Evolutionary conservation across 2,329 filamentous ascomycete species (phyloP).

Genomic region (Ophiostoma himal-ulmi): DNA sequence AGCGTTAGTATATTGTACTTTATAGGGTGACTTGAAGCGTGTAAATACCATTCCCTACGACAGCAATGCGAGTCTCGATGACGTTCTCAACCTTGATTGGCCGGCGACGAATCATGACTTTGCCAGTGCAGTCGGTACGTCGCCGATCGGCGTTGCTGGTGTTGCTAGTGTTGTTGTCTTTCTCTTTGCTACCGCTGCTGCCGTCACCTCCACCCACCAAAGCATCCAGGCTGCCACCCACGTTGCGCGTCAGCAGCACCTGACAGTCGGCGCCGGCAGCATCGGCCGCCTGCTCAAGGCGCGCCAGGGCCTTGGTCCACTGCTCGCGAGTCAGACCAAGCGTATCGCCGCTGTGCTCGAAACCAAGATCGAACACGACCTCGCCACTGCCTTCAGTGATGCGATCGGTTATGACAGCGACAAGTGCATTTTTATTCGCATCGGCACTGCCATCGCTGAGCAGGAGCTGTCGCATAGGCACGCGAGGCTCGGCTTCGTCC

Average conservation of each 20-base stretch:
- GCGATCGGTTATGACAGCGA: slow-evolving; percentile 59
- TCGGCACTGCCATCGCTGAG: slow-evolving; percentile 45
- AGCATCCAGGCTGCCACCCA: slow-evolving; percentile 71
- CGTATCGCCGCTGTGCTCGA: slow-evolving; percentile 81
- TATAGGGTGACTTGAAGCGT: not conserved
- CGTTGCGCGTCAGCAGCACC: slow-evolving; percentile 82
- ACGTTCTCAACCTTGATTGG: slow-evolving; percentile 75
- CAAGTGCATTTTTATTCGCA: slow-evolving; percentile 58
- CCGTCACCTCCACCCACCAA: not conserved
- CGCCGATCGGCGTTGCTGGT: slow-evolving; percentile 52
- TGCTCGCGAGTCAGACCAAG: slow-evolving; percentile 70
- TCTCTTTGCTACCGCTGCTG: not conserved
- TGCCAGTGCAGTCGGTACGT: slow-evolving; percentile 67
- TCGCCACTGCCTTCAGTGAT: slow-evolving; percentile 83
- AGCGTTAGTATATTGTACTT: not conserved
- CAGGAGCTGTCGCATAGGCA: slow-evolving; percentile 70
- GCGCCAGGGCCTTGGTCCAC: slow-evolving; percentile 66
- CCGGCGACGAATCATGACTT: slow-evolving; percentile 71
- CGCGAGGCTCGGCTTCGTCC: slow-evolving; percentile 60
- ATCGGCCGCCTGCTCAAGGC: slow-evolving; percentile 60
- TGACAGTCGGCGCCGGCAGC: slow-evolving; percentile 67
- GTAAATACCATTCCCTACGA: slow-evolving; percentile 67
- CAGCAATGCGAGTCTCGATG: slow-evolving; percentile 92
- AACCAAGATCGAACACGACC: slow-evolving; percentile 82
- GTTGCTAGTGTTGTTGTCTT: not conserved